Evolutionary conservation across 768 basidiomycete species (phyloP).

Genomic region (Suillus paluster): DNA sequence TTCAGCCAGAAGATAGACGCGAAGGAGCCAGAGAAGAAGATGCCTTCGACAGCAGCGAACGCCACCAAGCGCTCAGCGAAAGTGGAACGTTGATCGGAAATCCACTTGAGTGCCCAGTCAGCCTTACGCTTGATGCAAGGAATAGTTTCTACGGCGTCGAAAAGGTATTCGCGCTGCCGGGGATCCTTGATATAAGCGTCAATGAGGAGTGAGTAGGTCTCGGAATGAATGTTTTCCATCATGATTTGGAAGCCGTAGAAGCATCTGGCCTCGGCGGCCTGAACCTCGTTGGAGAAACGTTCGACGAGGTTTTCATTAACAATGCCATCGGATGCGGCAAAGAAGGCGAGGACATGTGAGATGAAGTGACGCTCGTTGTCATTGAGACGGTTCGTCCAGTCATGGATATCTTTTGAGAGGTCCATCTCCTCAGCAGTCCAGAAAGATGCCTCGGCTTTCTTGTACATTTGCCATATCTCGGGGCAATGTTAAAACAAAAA

Average conservation of each 20-base stretch:
- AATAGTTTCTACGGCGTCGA: slow-evolving; percentile 92
- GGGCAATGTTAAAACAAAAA: background rate
- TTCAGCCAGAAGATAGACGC: slow-evolving; percentile 97
- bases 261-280: slow-evolving; percentile 89
- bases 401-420: slow-evolving; percentile 79
- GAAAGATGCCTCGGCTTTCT: slow-evolving; percentile 91
- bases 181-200: slow-evolving; percentile 92
- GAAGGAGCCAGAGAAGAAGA: slow-evolving; percentile 95
- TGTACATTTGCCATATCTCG: slow-evolving; percentile 96
- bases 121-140: slow-evolving; percentile 93
- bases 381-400: slow-evolving; percentile 86
- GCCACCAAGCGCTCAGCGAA: slow-evolving; percentile 92
- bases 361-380: slow-evolving; percentile 87
- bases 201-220: slow-evolving; percentile 95
- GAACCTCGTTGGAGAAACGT: slow-evolving; percentile 92
- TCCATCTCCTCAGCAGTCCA: slow-evolving; percentile 96
- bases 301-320: slow-evolving; percentile 96
- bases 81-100: slow-evolving; percentile 75
- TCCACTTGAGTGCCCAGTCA: slow-evolving; percentile 95
- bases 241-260: slow-evolving; percentile 99
- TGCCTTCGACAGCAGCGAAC: slow-evolving; percentile 95
- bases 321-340: slow-evolving; percentile 94
- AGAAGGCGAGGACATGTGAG: slow-evolving; percentile 93
- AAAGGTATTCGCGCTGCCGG: slow-evolving; percentile 75
- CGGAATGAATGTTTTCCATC: slow-evolving; percentile 98